Conservation (phyloP, 139 green algal species). For the Chloropicon primus region DNA sequence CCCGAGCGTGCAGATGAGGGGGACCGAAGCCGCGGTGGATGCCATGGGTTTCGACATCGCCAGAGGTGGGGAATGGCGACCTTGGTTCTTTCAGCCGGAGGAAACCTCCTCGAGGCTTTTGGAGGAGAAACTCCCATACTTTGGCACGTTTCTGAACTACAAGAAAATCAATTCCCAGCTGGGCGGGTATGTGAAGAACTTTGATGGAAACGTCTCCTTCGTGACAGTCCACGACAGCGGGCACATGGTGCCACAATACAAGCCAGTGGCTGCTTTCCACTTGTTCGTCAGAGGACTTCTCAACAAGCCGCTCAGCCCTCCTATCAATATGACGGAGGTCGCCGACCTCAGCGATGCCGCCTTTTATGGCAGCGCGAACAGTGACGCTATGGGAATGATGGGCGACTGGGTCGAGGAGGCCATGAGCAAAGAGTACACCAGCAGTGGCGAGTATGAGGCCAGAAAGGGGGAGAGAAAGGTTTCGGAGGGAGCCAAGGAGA, state of each 20-base stretch:
- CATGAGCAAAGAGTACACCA: background rate
- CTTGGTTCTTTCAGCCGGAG: background rate
- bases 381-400: background rate
- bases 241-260: constrained; percentile 65
- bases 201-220: constrained; percentile 40
- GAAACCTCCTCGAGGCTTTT: background rate
- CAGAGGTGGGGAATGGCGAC: background rate
- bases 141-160: constrained; percentile 1
- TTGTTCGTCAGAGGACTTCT: constrained; percentile 7
- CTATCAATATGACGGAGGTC: background rate
- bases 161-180: constrained; percentile 29
- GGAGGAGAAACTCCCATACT: background rate
- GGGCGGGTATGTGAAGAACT: constrained; percentile 46
- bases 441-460: too few species aligned
- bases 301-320: constrained; percentile 4
- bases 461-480: too few species aligned
- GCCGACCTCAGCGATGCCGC: background rate
- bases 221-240: constrained; percentile 58
- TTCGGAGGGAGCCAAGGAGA: too few species aligned
- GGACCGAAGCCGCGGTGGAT: background rate
- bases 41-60: background rate
- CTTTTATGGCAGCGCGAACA: background rate
- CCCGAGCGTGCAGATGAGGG: background rate
- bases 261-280: constrained; percentile 23
- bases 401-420: background rate